Percentiles rank a stretch among this genome's conserved stretches.
Conservation (phyloP, 805 yeast genomes). For the Diddensiella transvaalensis region DNA sequence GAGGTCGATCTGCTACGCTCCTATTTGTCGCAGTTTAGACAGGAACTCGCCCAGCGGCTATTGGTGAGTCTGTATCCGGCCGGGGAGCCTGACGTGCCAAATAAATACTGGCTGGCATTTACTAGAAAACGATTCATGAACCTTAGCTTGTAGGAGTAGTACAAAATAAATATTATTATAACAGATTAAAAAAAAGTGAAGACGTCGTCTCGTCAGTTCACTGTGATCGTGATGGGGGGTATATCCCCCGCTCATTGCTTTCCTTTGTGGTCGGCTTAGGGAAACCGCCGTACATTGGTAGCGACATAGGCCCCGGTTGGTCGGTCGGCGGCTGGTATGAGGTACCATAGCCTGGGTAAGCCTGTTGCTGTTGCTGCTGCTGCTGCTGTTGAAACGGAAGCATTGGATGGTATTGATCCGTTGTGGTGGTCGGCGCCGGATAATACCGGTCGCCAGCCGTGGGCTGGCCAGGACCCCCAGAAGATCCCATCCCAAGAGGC, state of each 20-base stretch:
- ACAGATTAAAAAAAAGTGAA: no score
- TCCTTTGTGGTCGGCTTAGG: constrained; percentile 11
- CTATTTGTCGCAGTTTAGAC: constrained; percentile 90
- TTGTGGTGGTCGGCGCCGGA: no score
- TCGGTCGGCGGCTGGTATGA: constrained; percentile 6
- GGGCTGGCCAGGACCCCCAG: neutral
- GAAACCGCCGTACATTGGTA: constrained; percentile 1
- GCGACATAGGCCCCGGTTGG: neutral
- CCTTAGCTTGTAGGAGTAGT: constrained; percentile 52
- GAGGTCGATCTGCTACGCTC: constrained; percentile 77
- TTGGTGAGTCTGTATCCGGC: constrained; percentile 61
- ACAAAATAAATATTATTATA: no score
- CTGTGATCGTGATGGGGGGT: neutral
- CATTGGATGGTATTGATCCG: neutral
- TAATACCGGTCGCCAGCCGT: neutral
- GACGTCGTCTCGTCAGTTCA: neutral
- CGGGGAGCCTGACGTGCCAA: constrained; percentile 57
- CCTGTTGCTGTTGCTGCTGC: constrained; percentile 7
- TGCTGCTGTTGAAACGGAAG: constrained; percentile 5
- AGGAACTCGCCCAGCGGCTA: constrained; percentile 81
- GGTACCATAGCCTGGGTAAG: neutral
- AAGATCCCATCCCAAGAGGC: constrained; percentile 4
- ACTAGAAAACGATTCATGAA: constrained; percentile 95
- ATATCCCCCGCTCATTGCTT: constrained; percentile 21
- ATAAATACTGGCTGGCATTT: constrained; percentile 94